These are phyloP conservation scores for Tolypocladium paradoxum DNA, from an alignment of 2,329 filamentous ascomycete species.

Conservation along the genomic window DNA sequence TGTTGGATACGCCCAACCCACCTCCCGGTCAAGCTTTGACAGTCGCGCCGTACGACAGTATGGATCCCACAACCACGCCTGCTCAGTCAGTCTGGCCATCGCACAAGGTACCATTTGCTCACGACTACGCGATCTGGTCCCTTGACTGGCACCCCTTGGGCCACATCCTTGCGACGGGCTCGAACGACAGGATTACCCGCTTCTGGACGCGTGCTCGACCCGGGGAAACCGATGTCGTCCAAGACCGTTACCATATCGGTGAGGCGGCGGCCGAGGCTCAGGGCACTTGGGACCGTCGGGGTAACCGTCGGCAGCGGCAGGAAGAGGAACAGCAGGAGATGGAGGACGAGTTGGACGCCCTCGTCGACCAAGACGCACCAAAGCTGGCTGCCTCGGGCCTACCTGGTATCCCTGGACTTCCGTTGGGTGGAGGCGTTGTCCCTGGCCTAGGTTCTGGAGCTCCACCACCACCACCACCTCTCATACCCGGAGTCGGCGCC, in stretches of 20 bases:
- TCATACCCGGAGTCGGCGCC: slow-evolving; percentile 39
- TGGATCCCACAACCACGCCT: slow-evolving; percentile 68
- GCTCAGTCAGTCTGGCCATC: slow-evolving; percentile 89
- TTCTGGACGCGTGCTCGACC: slow-evolving; percentile 92
- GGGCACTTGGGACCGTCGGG: slow-evolving; percentile 83
- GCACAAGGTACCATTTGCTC: slow-evolving; percentile 76
- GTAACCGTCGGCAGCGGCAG: slow-evolving; percentile 65
- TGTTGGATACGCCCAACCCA: slow-evolving; percentile 89
- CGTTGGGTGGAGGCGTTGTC: slow-evolving; percentile 26
- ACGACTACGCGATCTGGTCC: slow-evolving; percentile 95
- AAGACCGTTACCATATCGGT: slow-evolving; percentile 91
- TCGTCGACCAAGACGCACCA: slow-evolving; percentile 76
- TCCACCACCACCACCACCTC: slow-evolving; percentile 28
- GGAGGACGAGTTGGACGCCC: slow-evolving; percentile 85
- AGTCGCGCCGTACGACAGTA: slow-evolving; percentile 73
- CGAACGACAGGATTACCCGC: slow-evolving; percentile 90
- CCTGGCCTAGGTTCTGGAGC: slow-evolving; percentile 32
- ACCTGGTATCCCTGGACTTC: slow-evolving; percentile 51
- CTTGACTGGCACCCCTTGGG: slow-evolving; percentile 96
- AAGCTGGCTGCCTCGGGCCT: slow-evolving; percentile 36
- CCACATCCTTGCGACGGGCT: slow-evolving; percentile 89
- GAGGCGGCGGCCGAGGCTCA: slow-evolving; percentile 87
- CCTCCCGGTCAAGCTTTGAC: slow-evolving; percentile 62
- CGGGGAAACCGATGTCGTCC: slow-evolving; percentile 73
- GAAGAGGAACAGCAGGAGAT: slow-evolving; percentile 91